Evolutionary conservation across 495 filamentous ascomycete species (phyloP), one percentile per base, ranked within the genome.

Genomic region (Penicillium flavigenum): DNA sequence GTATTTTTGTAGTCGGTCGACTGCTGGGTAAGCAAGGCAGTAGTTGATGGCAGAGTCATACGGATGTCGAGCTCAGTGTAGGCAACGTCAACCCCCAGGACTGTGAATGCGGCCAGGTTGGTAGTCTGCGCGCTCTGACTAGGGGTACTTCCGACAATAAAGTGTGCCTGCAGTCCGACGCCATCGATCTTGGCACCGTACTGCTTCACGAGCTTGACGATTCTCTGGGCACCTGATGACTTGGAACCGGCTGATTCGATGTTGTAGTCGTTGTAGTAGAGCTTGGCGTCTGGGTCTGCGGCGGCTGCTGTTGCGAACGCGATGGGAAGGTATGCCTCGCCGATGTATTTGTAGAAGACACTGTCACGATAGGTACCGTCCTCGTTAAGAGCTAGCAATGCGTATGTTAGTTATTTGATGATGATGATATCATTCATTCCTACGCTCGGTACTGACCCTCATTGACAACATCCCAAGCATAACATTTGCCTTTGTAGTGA

Each of bases 241-340:
- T 86, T 82, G 45, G 71, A 59, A 5, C 79, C 75, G 6, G 75
- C 71, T 5, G 64, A 74, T 66, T 88, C 86, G 63, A 86, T 82
- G 72, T 83, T 87, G 73, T 88, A 89, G 59, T 79, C 73, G 72
- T 89, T 90, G 75, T 88, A 86, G 76, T 87, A 89, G 34, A 83
- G 77, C 66, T 81, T 82, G 19, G 70, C 72, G 47, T 60, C 59
- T 5, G 74, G 74, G 60, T 82, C 75, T 57, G 77, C 81, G 27
- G 75, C 72, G 4, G 69, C 72, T 27, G 82, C 84, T 1, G 78
- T 64, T 6, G 61, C 72, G 31, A 75, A 80, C 3, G 77, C 77
- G 50, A 80, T 76, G 12, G 74, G 76, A 49, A 80, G 61, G 57
- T 69, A 80, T 29, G 71, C 66, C 51, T 72, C 69, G 61, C 77